A percentile compares a stretch with the other conserved stretches of the same genome.
Conservation (phyloP, 78 protist species). For the Chrysochromulina tobinii region DNA sequence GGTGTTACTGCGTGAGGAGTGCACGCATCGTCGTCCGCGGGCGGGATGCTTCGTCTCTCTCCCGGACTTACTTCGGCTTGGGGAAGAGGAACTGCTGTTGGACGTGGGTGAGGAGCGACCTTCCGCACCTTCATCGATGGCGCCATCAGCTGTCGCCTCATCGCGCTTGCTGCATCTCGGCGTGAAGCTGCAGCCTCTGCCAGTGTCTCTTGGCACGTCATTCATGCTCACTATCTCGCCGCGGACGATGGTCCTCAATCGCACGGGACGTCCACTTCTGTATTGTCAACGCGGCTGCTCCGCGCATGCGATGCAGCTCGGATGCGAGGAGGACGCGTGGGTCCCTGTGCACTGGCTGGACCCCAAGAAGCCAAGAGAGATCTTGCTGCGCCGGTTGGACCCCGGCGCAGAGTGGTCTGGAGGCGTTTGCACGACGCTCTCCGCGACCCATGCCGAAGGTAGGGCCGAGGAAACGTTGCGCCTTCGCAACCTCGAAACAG, state of each 20-base stretch:
- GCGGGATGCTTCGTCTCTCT: too few relatives aligned
- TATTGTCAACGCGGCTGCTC: neutral
- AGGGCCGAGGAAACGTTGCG: neutral
- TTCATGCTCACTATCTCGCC: neutral
- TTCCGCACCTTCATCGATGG: too few relatives aligned
- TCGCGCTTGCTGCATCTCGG: neutral
- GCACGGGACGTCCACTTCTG: neutral
- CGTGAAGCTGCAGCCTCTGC: neutral
- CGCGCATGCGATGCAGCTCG: neutral
- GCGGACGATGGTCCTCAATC: neutral
- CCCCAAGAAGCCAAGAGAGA: neutral
- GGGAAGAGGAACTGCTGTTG: too few relatives aligned
- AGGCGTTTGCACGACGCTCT: neutral
- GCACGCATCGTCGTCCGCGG: too few relatives aligned
- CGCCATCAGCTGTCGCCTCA: too few relatives aligned
- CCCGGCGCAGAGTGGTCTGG: conserved; percentile 7
- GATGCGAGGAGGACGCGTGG: neutral
- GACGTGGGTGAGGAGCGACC: too few relatives aligned
- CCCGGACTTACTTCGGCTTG: too few relatives aligned
- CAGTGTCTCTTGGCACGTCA: neutral
- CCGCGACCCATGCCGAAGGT: neutral
- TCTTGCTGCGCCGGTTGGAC: neutral
- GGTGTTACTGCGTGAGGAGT: too few relatives aligned
- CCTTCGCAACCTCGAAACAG: neutral
- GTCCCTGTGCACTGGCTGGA: neutral